These are phyloP conservation scores for Tritrichomonas musculus DNA, from an alignment of 208 protist genomes.

Conservation along the genomic window DNA sequence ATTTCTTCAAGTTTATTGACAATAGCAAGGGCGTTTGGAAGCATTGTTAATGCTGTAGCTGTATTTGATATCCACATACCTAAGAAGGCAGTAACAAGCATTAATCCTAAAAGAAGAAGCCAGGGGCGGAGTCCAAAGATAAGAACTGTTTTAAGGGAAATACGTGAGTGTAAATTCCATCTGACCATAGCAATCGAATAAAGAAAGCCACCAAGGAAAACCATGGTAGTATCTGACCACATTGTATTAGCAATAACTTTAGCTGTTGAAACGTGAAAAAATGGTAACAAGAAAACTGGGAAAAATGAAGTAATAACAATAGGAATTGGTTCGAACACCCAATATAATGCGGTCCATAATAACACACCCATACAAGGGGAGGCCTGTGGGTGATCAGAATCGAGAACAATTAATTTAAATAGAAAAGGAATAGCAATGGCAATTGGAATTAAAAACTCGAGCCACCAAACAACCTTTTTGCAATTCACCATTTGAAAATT, in stretches of 20 bases:
- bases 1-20: conserved; percentile 10
- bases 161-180: conserved; percentile 39
- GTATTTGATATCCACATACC: conserved; percentile 50
- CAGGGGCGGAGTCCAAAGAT: conserved; percentile 31
- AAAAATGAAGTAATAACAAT: conserved; percentile 44
- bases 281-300: conserved; percentile 38
- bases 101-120: conserved; percentile 43
- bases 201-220: conserved; percentile 47
- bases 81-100: conserved; percentile 39
- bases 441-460: neutral
- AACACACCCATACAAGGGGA: neutral
- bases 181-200: conserved; percentile 42
- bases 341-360: conserved; percentile 12
- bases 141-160: conserved; percentile 34
- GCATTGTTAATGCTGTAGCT: conserved; percentile 35
- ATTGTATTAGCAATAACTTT: conserved; percentile 21
- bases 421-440: neutral
- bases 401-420: neutral
- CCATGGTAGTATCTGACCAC: conserved; percentile 41
- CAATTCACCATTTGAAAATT: too few relatives aligned
- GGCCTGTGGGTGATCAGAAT: neutral
- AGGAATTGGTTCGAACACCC: conserved; percentile 41
- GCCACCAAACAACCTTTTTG: neutral
- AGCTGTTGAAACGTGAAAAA: conserved; percentile 33
- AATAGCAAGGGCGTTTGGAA: conserved; percentile 2